Conservation (phyloP, 495 filamentous ascomycete genomes). For the Trichoderma parareesei region DNA sequence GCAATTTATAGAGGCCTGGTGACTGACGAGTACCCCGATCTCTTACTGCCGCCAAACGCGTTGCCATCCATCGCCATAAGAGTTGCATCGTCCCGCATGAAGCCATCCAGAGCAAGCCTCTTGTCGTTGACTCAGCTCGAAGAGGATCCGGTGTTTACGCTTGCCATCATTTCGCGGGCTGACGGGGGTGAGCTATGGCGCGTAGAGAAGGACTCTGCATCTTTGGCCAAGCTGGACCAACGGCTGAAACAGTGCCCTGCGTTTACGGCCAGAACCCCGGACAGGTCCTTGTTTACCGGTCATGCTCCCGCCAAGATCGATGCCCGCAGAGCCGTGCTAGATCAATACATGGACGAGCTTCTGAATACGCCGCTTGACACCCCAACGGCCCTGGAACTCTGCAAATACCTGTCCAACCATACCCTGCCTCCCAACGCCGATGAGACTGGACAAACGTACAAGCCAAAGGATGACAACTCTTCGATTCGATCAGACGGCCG, state of each 20-base stretch:
- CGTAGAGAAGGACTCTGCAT: conserved; percentile 80
- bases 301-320: conserved; percentile 94
- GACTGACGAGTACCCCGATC: conserved; percentile 73
- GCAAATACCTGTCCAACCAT: conserved; percentile 80
- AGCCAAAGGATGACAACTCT: conserved; percentile 32
- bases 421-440: conserved; percentile 70
- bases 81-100: conserved; percentile 84
- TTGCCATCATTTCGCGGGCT: conserved; percentile 73
- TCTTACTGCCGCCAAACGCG: conserved; percentile 84
- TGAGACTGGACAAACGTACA: conserved; percentile 43
- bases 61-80: conserved; percentile 75
- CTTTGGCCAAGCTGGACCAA: conserved; percentile 74
- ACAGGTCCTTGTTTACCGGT: conserved; percentile 77
- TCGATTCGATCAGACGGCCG: conserved; percentile 50
- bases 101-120: conserved; percentile 78
- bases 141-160: conserved; percentile 88
- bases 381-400: conserved; percentile 68
- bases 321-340: conserved; percentile 70
- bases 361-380: conserved; percentile 77
- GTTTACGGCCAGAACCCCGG: conserved; percentile 68
- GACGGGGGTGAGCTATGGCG: conserved; percentile 82
- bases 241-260: conserved; percentile 60
- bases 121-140: conserved; percentile 61
- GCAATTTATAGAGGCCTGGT: conserved; percentile 54
- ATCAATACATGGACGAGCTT: conserved; percentile 76